These are phyloP conservation scores for Corinectria fuckeliana DNA, from an alignment of 2,329 filamentous ascomycete genomes.

Conservation along the genomic window DNA sequence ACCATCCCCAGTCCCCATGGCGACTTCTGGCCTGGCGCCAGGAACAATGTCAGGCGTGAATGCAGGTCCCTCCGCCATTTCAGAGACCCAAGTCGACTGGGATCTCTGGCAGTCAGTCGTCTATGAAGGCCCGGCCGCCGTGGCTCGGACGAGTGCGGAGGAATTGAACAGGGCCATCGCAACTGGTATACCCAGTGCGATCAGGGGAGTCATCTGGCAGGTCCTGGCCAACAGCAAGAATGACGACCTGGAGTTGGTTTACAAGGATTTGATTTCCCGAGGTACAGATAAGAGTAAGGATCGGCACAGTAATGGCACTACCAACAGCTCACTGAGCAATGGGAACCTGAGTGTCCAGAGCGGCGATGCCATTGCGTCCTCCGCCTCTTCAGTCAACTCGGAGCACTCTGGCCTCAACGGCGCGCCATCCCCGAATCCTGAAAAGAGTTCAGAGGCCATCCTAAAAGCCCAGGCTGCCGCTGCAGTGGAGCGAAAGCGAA, in stretches of 20 bases:
- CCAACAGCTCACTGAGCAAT: slow-evolving; percentile 59
- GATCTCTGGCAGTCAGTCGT: slow-evolving; percentile 97
- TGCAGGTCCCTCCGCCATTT: slow-evolving; percentile 73
- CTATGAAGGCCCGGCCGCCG: slow-evolving; percentile 88
- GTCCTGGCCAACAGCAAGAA: slow-evolving; percentile 95
- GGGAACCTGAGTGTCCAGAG: slow-evolving; percentile 65
- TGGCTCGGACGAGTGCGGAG: slow-evolving; percentile 85
- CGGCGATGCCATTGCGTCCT: slow-evolving; percentile 71
- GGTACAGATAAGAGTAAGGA: slow-evolving; percentile 83
- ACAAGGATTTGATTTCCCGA: slow-evolving; percentile 78
- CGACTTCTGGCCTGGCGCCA: slow-evolving; percentile 76
- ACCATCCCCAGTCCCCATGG: slow-evolving; percentile 62
- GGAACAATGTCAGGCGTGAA: slow-evolving; percentile 86
- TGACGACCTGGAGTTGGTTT: slow-evolving; percentile 85
- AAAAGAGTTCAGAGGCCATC: slow-evolving; percentile 68
- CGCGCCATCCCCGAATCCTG: slow-evolving; percentile 62
- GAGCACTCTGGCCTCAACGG: slow-evolving; percentile 70
- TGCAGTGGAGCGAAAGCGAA: slow-evolving; percentile 75
- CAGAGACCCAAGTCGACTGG: slow-evolving; percentile 89
- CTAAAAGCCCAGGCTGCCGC: slow-evolving; percentile 69
- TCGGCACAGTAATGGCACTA: slow-evolving; percentile 61
- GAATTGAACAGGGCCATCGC: slow-evolving; percentile 92
- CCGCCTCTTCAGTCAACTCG: slow-evolving; percentile 84
- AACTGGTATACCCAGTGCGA: slow-evolving; percentile 90
- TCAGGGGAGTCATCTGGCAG: slow-evolving; percentile 98